Evolutionary conservation across 1,284 basidiomycete genomes (phyloP), one percentile per base, ranked within the genome.

Genomic region (Ganoderma meredithae): DNA sequence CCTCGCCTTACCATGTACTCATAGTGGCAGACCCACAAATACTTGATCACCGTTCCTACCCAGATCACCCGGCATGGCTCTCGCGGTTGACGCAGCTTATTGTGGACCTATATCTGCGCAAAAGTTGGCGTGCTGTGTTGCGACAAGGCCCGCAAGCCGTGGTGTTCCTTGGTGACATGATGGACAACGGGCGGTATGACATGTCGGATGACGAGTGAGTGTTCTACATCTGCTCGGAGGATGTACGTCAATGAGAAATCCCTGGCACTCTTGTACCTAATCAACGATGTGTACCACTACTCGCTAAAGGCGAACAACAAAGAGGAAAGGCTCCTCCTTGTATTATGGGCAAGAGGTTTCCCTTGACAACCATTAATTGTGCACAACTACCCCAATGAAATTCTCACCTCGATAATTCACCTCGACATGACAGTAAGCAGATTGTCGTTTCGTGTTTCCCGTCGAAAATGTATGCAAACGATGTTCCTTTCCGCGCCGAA

Each of bases 151-250:
- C 95, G 13, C 87, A 96, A 77, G 85, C 83, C 2, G 87, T 97
- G 9, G 81, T 97, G 1, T 94, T 97, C 73, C 83, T 96, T 3
- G 96, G 96, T 15, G 96, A 97, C 78, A 92, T 96, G 88, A 88
- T 97, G 83, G 93, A 96, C 74, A 89, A 88, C 69, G 93, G 94
- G 3, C 84, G 94, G 44, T 84, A 87, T 60, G 80, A 84, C 47
- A 90, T 89, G 80, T 80, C 84, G 12, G 87, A 91, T 65, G 78
- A 81, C 47, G 91, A 95, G 96, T 96, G 75, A 79, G 89, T 63
- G 9, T 53, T 31, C n/a, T 59, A 40, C 19, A 41, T n/a, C 60
- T 31, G 3, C 63, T 60, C 12, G 10, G 39, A 31, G 27, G 44
- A 17, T 52, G 19, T 19, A 41, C 60, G 22, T 41, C 41, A 39